phyloP scores from a whole-genome alignment of 768 basidiomycete genomes.

The Mycena kentingensis region DNA sequence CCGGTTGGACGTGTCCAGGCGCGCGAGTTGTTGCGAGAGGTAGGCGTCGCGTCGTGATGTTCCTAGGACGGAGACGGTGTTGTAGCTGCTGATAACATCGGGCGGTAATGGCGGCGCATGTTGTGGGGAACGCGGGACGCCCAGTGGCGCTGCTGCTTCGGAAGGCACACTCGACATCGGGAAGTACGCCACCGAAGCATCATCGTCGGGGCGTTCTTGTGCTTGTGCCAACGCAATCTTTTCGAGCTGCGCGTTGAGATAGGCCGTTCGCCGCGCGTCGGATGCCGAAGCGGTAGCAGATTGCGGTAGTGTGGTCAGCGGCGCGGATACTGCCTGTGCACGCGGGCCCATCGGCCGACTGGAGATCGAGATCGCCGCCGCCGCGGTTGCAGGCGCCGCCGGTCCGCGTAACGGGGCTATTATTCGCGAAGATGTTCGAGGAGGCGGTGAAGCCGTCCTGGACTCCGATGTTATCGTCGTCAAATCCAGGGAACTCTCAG shows the following conservation, averaged over 20 bases:
- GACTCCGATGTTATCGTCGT: not conserved
- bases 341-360: not conserved
- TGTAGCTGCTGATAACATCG: not conserved
- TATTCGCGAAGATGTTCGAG: too few species aligned
- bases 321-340: not conserved
- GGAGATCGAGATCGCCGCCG: not conserved
- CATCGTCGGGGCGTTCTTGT: not conserved
- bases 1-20: conserved; percentile 2
- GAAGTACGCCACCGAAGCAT: conserved; percentile 7
- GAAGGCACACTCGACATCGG: conserved; percentile 19
- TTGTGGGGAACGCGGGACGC: not conserved
- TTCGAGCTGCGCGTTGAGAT: conserved; percentile 15
- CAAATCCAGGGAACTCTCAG: not conserved
- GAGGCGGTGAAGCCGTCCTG: not conserved
- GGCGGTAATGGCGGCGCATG: not conserved
- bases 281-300: not conserved
- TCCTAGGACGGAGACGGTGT: not conserved
- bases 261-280: conserved; percentile 10
- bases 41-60: conserved; percentile 14
- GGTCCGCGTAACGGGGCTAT: too few species aligned
- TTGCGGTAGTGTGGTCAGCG: not conserved
- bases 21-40: conserved; percentile 6
- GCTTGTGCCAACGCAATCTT: not conserved
- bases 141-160: not conserved
- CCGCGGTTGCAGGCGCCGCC: too few species aligned